Evolutionary conservation across 148 eudicot genomes (phyloP), one percentile per base, ranked within the genome.

Genomic region (Tetragonia tetragonoides): DNA sequence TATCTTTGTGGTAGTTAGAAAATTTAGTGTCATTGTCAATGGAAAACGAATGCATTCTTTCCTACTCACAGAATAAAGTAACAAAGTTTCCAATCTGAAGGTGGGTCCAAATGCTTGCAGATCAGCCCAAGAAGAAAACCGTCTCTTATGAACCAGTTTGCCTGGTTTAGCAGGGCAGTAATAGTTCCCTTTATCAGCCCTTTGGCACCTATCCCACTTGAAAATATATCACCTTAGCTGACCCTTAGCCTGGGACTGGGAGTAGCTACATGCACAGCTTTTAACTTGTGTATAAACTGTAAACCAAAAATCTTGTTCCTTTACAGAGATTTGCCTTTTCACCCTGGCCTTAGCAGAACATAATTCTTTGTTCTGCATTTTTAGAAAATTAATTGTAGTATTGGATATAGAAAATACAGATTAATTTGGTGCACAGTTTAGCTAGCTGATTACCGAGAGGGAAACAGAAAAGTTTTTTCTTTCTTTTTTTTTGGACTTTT

Each of bases 131-230:
- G 51, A 67, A 10, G 66, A 62, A 66, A 78, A 66, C 54, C 37
- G 75, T 12, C 75, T 65, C 5, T 16, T 60, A 24, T 11, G 44
- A 53, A 38, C n/a, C 4, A 54, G 47, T 49, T 73, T 82, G 68
- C 71, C 85, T 78, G 81, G 72, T 64, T 73, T 74, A 74, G 75
- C 76, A 66, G 78, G 81, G 78, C 59, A 73, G 59, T 73, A 57
- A 64, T 60, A 61, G 51, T 67, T 74, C 63, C 56, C 8, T 11
- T 73, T 40, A 69, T 75, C 16, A 75, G 20, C 34, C 7, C 24
- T 68, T 80, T 54, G 83, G 68, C 79, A 63, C 73, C 71, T 75
- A 23, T 69, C 49, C 49, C 47, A 68, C 64, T 68, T 62, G 59
- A 46, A 18, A 46, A 46, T 2, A 61, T 38, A 61, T 66, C 59